Conservation (phyloP, 805 yeast species). For the Saccharomycopsis fodiens region DNA sequence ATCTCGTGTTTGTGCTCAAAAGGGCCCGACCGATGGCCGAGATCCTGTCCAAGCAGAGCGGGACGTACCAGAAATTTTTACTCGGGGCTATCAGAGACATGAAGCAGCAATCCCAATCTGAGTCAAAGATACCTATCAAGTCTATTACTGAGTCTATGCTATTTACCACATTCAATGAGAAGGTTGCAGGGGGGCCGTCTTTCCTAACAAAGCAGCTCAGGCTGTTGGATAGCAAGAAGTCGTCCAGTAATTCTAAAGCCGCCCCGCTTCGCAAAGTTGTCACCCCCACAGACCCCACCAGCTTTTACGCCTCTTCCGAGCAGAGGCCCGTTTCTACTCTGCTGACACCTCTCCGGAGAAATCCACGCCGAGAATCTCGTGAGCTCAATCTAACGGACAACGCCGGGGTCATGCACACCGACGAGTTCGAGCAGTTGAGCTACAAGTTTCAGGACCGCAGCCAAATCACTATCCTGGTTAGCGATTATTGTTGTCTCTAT, state of each 20-base stretch:
- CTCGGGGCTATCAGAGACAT: not conserved
- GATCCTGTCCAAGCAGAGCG: not conserved
- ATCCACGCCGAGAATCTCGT: not conserved
- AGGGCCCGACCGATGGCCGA: not conserved
- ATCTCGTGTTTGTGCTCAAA: not conserved
- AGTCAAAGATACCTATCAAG: not conserved
- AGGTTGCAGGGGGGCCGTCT: not conserved
- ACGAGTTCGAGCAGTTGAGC: constrained; percentile 33
- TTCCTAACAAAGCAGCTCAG: not conserved
- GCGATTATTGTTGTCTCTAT: constrained; percentile 73
- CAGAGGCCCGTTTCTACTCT: too few species aligned
- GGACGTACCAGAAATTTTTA: not conserved
- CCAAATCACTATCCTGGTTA: constrained; percentile 47
- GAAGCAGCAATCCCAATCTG: not conserved
- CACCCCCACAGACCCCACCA: not conserved
- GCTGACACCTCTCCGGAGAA: not conserved
- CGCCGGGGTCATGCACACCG: constrained; percentile 5
- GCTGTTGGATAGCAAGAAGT: not conserved
- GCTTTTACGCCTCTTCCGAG: not conserved
- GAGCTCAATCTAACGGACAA: not conserved
- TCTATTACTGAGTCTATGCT: not conserved
- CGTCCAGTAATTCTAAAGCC: not conserved
- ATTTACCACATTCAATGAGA: not conserved
- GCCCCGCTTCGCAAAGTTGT: not conserved
- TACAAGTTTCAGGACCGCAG: constrained; percentile 48